These are phyloP conservation scores for Melastoma malabathricum DNA, from an alignment of 345 rosid genomes.

Conservation along the genomic window DNA sequence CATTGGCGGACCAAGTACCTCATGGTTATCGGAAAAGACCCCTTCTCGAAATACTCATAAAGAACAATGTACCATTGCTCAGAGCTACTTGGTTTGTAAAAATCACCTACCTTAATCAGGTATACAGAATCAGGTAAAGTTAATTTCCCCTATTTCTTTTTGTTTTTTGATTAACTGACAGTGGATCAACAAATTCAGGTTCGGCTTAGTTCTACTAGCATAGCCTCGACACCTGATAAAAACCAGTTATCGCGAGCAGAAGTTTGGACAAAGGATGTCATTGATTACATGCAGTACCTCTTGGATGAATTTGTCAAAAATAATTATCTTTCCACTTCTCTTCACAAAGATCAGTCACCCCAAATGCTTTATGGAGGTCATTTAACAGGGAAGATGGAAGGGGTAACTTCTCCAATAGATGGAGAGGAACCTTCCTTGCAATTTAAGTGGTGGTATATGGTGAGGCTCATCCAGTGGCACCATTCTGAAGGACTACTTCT, in stretches of 20 bases:
- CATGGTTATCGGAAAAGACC: conserved; percentile 58
- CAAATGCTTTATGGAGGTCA: conserved; percentile 61
- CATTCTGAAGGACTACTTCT: conserved; percentile 80
- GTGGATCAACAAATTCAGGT: conserved; percentile 32
- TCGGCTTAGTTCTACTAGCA: conserved; percentile 48
- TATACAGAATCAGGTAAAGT: conserved; percentile 12
- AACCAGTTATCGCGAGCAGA: conserved; percentile 59
- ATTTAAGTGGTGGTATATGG: conserved; percentile 92
- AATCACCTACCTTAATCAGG: conserved; percentile 97
- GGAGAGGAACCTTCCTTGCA: conserved; percentile 79
- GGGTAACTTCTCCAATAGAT: conserved; percentile 36
- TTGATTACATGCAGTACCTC: conserved; percentile 75
- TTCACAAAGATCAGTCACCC: conserved; percentile 48
- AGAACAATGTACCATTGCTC: conserved; percentile 86
- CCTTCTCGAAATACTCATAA: conserved; percentile 80
- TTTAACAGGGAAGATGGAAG: conserved; percentile 39
- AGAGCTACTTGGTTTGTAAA: conserved; percentile 97
- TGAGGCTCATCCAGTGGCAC: conserved; percentile 90
- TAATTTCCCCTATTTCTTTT: not conserved
- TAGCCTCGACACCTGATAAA: conserved; percentile 52
- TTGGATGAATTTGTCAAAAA: conserved; percentile 63
- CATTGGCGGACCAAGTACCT: conserved; percentile 89
- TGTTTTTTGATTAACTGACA: not conserved
- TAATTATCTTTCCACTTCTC: conserved; percentile 48
- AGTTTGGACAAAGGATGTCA: conserved; percentile 92